Conservation (phyloP, 768 basidiomycete genomes). For the Crepidotus variabilis region DNA sequence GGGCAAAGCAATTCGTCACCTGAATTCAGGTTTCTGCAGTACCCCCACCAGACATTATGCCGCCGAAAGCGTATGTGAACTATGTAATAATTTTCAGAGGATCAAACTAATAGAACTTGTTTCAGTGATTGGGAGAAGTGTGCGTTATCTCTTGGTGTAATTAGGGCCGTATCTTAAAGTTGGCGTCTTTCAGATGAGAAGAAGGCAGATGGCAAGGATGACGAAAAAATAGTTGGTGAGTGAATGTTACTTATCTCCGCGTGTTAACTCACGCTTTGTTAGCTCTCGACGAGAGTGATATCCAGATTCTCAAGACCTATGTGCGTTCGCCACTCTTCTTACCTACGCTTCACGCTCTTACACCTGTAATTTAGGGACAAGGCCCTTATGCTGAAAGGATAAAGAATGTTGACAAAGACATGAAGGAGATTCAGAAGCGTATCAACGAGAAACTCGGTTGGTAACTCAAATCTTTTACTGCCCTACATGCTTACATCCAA, state of each 20-base stretch:
- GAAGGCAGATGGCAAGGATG: constrained; percentile 80
- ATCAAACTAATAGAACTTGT: constrained; percentile 9
- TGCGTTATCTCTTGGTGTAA: constrained; percentile 29
- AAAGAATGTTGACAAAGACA: constrained; percentile 87
- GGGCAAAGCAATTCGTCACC: not conserved
- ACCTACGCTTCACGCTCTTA: not conserved
- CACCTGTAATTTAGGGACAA: constrained; percentile 68
- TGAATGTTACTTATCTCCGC: constrained; percentile 9
- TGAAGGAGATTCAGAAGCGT: constrained; percentile 94
- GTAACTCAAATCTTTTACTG: constrained; percentile 9
- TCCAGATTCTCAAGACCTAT: constrained; percentile 98
- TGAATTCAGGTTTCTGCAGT: constrained; percentile 11
- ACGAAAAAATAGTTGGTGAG: constrained; percentile 89
- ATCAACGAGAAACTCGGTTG: constrained; percentile 97
- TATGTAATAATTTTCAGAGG: not conserved
- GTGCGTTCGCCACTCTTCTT: constrained; percentile 38
- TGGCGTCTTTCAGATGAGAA: constrained; percentile 61
- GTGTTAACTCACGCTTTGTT: constrained; percentile 1
- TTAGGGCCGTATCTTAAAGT: not conserved
- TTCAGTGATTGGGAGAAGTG: constrained; percentile 98
- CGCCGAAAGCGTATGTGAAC: constrained; percentile 88
- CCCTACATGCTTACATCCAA: constrained; percentile 5
- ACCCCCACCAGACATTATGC: constrained; percentile 50
- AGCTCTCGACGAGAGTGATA: constrained; percentile 98
- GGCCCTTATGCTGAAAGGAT: constrained; percentile 90